These are phyloP conservation scores for Fusarium tricinctum DNA, from an alignment of 2,329 filamentous ascomycete species.

Conservation along the genomic window DNA sequence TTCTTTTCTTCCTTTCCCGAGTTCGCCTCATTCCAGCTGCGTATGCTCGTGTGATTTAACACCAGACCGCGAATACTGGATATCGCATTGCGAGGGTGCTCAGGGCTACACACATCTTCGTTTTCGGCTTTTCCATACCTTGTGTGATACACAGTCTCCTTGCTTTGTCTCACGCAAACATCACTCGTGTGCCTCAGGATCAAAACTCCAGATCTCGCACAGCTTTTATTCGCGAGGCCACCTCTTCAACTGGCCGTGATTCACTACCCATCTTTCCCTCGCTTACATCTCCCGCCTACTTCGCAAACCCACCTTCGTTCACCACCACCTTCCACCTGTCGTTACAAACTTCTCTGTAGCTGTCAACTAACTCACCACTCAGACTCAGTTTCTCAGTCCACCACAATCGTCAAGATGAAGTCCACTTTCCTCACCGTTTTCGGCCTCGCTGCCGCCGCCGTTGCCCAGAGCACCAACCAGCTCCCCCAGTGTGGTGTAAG, in stretches of 20 bases:
- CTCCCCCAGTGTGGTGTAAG: constrained; percentile 69
- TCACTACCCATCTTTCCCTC: constrained; percentile 27
- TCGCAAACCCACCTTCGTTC: constrained; percentile 29
- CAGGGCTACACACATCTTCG: constrained; percentile 27
- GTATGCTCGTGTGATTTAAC: constrained; percentile 12
- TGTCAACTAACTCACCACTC: constrained; percentile 27
- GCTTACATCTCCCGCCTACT: constrained; percentile 14
- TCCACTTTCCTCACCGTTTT: constrained; percentile 59
- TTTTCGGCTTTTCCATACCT: constrained; percentile 39
- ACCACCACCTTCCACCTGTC: constrained; percentile 12
- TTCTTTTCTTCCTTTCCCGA: not conserved
- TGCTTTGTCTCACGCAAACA: constrained; percentile 52
- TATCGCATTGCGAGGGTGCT: constrained; percentile 36
- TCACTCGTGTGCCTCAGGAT: constrained; percentile 35
- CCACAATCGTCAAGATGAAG: constrained; percentile 64
- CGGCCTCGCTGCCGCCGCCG: constrained; percentile 57
- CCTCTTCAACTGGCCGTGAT: constrained; percentile 26
- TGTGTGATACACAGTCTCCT: constrained; percentile 45
- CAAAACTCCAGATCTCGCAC: constrained; percentile 18
- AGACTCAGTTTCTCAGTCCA: constrained; percentile 39
- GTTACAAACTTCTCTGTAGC: constrained; percentile 14
- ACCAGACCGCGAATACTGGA: constrained; percentile 23
- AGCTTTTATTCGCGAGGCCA: constrained; percentile 31
- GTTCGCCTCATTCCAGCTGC: constrained; percentile 22
- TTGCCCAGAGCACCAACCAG: constrained; percentile 58